Base-by-base conservation (phyloP, 2,329 filamentous ascomycete species). In the Claviceps purpurea region DNA sequence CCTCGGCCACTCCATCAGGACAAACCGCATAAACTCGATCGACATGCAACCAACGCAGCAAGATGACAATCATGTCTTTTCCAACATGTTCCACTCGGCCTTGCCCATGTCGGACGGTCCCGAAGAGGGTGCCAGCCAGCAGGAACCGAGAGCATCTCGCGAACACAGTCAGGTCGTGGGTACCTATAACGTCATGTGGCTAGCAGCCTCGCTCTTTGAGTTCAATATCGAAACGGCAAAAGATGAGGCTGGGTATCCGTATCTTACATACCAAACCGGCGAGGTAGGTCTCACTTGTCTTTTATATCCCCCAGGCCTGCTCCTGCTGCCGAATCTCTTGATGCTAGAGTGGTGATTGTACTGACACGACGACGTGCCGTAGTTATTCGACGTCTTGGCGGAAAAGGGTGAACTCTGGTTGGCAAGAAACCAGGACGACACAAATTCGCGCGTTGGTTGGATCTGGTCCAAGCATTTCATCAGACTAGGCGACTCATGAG, bases 391-490 rank as follows among this genome's bases (percentile, higher is more conserved):
- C 70, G 85, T 98, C 50, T 89, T 98, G 63, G 93, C 85, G 34
- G 90, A 96, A 68, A 96, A 96, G 66, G 93, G 93, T 57, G 93
- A 98, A 72, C 77, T 97, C 48, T 98, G 93, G 93, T 81, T 98
- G 53, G 93, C 93, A 50, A 89, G 89, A 68, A 98, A 98, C 65
- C 93, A 98, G 70, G 93, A 98, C 63, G 93, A 98, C 67, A 73
- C 81, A 1, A 76, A 73, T 11, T 79, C 85, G 57, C 77, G 82
- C 57, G 83, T 97, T 38, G 93, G 93, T 50, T 98, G 93, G 93
- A 95, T 98, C 62, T 98, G 93, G 93, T 95, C 90, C 62, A 96
- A 96, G 68, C 93, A 98, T 71, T 98, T 98, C 74, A 85, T 85
- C 50, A 81, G 79, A 64, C 63, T 82, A 56, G 78, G 77, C 48